Evolutionary conservation across 106 monocot species (phyloP).

Genomic region (Ottelia alismoides): DNA sequence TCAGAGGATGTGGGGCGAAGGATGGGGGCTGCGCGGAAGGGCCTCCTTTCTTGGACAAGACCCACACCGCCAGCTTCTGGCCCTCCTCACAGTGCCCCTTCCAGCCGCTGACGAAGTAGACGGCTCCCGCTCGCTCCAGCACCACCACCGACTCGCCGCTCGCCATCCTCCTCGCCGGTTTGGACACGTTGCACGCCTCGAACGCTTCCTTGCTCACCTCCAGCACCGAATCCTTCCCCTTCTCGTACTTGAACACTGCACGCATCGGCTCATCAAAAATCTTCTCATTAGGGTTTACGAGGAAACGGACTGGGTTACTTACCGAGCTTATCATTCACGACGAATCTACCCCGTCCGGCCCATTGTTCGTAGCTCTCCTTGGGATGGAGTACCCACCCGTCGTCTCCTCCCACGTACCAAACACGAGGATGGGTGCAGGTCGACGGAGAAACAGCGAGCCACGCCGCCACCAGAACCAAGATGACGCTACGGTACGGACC

Average conservation of each 20-base stretch:
- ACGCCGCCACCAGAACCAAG: no score
- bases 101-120: constrained; percentile 68
- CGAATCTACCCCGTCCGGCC: constrained; percentile 34
- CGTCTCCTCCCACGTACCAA: constrained; percentile 37
- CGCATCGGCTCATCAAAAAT: background rate
- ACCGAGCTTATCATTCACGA: constrained; percentile 54
- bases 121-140: constrained; percentile 37
- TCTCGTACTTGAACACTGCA: constrained; percentile 74
- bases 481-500: no score
- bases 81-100: constrained; percentile 26
- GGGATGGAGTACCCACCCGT: constrained; percentile 43
- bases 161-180: constrained; percentile 22
- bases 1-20: no score
- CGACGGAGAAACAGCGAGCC: no score
- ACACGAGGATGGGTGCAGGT: no score
- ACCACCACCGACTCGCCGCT: constrained; percentile 34
- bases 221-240: constrained; percentile 43
- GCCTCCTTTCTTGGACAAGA: no score
- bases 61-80: constrained; percentile 44
- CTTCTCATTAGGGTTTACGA: background rate
- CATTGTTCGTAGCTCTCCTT: constrained; percentile 25
- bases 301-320: background rate
- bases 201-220: constrained; percentile 36
- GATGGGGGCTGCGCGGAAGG: no score
- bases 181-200: constrained; percentile 42